phyloP scores from a whole-genome alignment of 2,329 filamentous ascomycete species.

The Pseudocercospora eumusae region DNA sequence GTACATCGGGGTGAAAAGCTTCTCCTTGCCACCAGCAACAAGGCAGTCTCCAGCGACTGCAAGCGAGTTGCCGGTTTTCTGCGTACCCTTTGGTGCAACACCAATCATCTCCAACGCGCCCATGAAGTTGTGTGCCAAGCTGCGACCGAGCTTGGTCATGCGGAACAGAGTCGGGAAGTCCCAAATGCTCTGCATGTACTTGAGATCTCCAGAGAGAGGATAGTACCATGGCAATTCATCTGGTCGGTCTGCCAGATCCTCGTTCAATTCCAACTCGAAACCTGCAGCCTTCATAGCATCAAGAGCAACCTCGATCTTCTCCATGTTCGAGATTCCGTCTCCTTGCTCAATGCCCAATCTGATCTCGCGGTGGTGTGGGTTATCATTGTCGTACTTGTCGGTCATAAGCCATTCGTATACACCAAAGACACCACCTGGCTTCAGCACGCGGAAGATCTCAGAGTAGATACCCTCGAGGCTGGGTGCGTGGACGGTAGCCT shows the following conservation, averaged over 20 bases:
- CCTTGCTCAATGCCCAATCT: constrained; percentile 93
- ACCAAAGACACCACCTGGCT: constrained; percentile 92
- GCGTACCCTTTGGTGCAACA: constrained; percentile 79
- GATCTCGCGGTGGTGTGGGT: constrained; percentile 83
- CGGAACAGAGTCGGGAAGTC: constrained; percentile 82
- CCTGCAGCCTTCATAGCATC: constrained; percentile 83
- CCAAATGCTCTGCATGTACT: constrained; percentile 73
- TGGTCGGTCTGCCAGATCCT: constrained; percentile 78
- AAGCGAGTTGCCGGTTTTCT: constrained; percentile 90
- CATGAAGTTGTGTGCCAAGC: constrained; percentile 73
- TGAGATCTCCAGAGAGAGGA: constrained; percentile 81
- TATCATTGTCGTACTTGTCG: constrained; percentile 85
- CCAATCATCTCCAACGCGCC: constrained; percentile 75
- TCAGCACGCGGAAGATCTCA: constrained; percentile 91
- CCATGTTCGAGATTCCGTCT: constrained; percentile 97
- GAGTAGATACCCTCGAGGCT: constrained; percentile 88
- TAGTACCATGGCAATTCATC: constrained; percentile 91
- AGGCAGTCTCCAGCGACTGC: constrained; percentile 80
- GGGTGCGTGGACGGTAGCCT: constrained; percentile 93
- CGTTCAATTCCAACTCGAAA: constrained; percentile 78
- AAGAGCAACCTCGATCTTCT: constrained; percentile 77
- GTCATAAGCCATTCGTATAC: constrained; percentile 99
- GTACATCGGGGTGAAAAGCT: constrained; percentile 98
- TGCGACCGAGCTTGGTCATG: constrained; percentile 84
- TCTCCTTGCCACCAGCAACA: constrained; percentile 80